phyloP scores from a whole-genome alignment of 2,329 filamentous ascomycete species.

The Xenoacremonium recifei region DNA sequence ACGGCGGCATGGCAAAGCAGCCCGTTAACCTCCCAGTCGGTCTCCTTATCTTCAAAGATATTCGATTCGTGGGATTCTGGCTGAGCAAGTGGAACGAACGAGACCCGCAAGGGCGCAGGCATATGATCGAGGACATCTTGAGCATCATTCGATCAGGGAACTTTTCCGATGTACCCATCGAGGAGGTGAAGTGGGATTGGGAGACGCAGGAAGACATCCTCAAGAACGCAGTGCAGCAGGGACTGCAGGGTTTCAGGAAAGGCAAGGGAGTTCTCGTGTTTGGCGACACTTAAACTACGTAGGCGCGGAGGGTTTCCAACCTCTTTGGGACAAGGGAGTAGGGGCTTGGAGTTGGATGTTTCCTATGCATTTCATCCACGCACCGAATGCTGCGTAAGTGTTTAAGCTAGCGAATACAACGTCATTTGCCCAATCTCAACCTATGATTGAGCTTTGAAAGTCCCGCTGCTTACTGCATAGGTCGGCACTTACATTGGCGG shows the following conservation, averaged over 20 bases:
- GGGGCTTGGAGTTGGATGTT: too few relatives aligned
- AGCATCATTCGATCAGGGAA: conserved; percentile 70
- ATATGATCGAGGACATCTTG: conserved; percentile 82
- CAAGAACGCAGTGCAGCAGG: conserved; percentile 74
- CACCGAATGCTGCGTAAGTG: too few relatives aligned
- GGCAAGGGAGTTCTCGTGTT: conserved; percentile 93
- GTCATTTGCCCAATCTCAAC: too few relatives aligned
- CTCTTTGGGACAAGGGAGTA: too few relatives aligned
- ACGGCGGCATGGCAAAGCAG: conserved; percentile 92
- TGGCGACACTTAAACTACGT: conserved; percentile 51
- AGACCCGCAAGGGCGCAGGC: conserved; percentile 70
- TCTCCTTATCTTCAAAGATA: conserved; percentile 88
- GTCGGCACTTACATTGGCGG: too few relatives aligned
- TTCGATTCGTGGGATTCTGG: conserved; percentile 92
- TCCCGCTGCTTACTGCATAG: too few relatives aligned
- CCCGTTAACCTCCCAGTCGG: conserved; percentile 79
- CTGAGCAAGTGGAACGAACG: conserved; percentile 83
- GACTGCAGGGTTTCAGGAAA: conserved; percentile 77
- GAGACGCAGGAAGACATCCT: conserved; percentile 71
- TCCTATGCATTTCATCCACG: too few relatives aligned
- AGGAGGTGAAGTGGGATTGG: conserved; percentile 80
- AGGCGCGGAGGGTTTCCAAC: too few relatives aligned
- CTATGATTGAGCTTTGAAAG: too few relatives aligned
- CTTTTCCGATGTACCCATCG: conserved; percentile 81
- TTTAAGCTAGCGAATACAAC: too few relatives aligned